Evolutionary conservation across 371 early-diverging fungal genomes (phyloP).

Genomic region (Funneliformis caledonium): DNA sequence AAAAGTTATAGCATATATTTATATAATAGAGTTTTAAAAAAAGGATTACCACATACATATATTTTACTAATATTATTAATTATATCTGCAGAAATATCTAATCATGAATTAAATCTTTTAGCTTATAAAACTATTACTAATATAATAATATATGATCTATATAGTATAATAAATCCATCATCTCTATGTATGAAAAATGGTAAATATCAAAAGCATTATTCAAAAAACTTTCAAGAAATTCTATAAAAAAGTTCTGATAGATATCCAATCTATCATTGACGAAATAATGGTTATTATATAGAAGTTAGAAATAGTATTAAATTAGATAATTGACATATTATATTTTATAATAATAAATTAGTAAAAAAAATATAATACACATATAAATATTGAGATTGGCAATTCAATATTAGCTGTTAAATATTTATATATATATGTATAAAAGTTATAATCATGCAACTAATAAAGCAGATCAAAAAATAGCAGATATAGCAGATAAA

Average conservation of each 20-base stretch:
- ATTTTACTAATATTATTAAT: conserved; percentile 44
- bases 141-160: conserved; percentile 51
- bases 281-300: conserved; percentile 24
- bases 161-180: conserved; percentile 32
- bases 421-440: too few species aligned
- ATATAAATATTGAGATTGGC: conserved; percentile 52
- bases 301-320: conserved; percentile 9
- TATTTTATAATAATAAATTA: conserved; percentile 47
- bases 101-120: conserved; percentile 37
- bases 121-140: conserved; percentile 45
- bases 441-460: conserved; percentile 46
- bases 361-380: conserved; percentile 50
- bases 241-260: conserved; percentile 35
- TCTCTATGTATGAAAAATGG: not conserved
- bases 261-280: conserved; percentile 39
- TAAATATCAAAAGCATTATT: conserved; percentile 44
- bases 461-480: not conserved
- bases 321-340: conserved; percentile 46
- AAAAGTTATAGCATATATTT: conserved; percentile 42
- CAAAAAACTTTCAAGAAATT: conserved; percentile 37
- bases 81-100: conserved; percentile 47
- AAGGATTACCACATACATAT: conserved; percentile 35
- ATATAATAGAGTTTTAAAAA: conserved; percentile 45
- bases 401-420: conserved; percentile 40
- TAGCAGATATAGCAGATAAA: not conserved